Conservation (phyloP, 225 moss, liverwort and hornwort genomes). For the Pseudisothecium myosuroides region DNA sequence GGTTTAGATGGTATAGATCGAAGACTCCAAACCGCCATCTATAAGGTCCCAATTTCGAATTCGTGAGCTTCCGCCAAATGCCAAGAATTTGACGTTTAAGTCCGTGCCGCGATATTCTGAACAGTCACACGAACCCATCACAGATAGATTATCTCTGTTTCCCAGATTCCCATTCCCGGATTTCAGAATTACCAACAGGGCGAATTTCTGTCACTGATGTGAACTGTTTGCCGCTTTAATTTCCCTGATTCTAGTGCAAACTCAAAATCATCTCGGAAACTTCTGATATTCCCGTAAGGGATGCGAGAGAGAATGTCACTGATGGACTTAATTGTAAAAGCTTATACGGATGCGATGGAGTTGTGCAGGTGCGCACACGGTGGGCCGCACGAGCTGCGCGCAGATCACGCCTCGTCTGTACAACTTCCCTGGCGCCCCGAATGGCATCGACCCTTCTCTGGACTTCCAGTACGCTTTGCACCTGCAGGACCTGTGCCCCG, state of each 20-base stretch:
- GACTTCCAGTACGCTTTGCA: slow-evolving; percentile 25
- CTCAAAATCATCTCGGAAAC: neutral
- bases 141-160: neutral
- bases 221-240: neutral
- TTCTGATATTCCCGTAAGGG: neutral
- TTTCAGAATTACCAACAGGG: neutral
- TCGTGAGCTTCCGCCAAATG: neutral
- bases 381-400: slow-evolving; percentile 18
- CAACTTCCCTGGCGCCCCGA: slow-evolving; percentile 7
- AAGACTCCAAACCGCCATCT: neutral
- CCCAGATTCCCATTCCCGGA: neutral
- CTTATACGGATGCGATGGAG: neutral
- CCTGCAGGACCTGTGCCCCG: slow-evolving; percentile 18
- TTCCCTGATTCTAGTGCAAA: neutral
- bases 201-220: neutral
- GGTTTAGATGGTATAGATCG: neutral
- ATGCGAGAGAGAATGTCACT: neutral
- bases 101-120: neutral
- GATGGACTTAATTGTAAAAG: neutral
- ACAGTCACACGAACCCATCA: neutral
- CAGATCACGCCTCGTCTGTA: slow-evolving; percentile 24
- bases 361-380: slow-evolving; percentile 34
- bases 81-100: neutral
- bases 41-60: too few relatives aligned
- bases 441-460: slow-evolving; percentile 26